phyloP scores from a whole-genome alignment of 2,329 filamentous ascomycete genomes.

The Fusarium floridanum region DNA sequence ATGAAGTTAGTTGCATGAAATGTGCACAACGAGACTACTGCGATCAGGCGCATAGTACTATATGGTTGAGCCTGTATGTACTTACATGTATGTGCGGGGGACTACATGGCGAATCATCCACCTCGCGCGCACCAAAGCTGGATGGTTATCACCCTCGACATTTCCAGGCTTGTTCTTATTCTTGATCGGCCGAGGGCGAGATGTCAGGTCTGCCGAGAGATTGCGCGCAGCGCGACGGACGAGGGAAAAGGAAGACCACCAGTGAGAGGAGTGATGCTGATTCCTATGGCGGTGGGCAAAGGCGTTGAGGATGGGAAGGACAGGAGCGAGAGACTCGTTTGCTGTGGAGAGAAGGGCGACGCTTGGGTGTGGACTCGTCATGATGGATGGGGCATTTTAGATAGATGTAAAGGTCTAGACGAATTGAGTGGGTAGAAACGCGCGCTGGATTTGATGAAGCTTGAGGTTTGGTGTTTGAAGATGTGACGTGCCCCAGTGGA shows the following conservation, averaged over 20 bases:
- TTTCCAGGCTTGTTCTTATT: slow-evolving; percentile 22
- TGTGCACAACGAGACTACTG: background rate
- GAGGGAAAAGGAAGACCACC: slow-evolving; percentile 81
- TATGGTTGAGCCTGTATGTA: background rate
- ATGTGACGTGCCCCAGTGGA: slow-evolving; percentile 17
- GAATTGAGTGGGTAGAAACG: background rate
- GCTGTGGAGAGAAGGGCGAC: slow-evolving; percentile 26
- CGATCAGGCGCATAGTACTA: background rate
- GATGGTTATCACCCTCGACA: slow-evolving; percentile 17
- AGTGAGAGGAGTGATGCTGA: slow-evolving; percentile 84
- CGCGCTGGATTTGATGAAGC: background rate
- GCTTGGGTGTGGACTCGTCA: slow-evolving; percentile 17
- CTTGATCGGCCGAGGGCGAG: slow-evolving; percentile 14
- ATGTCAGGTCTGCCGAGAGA: slow-evolving; percentile 56
- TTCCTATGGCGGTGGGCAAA: slow-evolving; percentile 90
- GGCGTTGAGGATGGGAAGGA: slow-evolving; percentile 73
- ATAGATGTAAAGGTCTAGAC: background rate
- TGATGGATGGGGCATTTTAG: slow-evolving; percentile 13
- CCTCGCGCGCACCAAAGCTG: slow-evolving; percentile 39
- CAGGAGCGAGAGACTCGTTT: slow-evolving; percentile 52
- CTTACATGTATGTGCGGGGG: slow-evolving; percentile 54
- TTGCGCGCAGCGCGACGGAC: slow-evolving; percentile 75
- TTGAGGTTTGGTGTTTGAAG: slow-evolving; percentile 10
- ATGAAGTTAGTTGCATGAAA: slow-evolving; percentile 6
- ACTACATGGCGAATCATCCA: slow-evolving; percentile 51